Evolutionary conservation across 768 basidiomycete genomes (phyloP), one percentile per base, ranked within the genome.

Genomic region (Tylopilus plumbeoviolaceoides): DNA sequence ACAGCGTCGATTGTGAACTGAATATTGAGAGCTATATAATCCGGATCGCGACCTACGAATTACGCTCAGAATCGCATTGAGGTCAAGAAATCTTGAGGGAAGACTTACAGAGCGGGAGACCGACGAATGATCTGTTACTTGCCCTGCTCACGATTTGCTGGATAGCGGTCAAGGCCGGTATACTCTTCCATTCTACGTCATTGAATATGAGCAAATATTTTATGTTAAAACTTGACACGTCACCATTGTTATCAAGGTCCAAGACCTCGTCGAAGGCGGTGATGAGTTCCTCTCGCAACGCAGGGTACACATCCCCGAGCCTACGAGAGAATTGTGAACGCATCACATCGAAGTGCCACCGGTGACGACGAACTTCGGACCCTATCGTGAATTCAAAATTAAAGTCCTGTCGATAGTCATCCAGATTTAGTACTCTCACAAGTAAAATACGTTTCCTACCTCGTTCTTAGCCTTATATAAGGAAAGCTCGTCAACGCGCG

Each of bases 121-220:
- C 80, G 9, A 81, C 73, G 52, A 82, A 77, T 10, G 74, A 44
- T 9, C 81, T 72, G 58, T 77, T 79, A 47, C 66, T 75, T 2
- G 70, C 60, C 25, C 76, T 69, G 28, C 70, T 68, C 4, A 80
- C 60, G n/a, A 81, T 60, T 25, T 67, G 56, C 52, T 62, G 63
- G 4, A 71, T 57, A 0, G 55, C 53, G 6, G 64, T 57, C 8
- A 69, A 40, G 0, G 55, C 67, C 0, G 63, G 57, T 11, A 6
- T 51, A 49, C 17, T 57, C 21, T 35, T 47, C 45, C 33, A 81
- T 23, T 75, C 76, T 78, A 21, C 3, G 7, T 39, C n/a, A 18
- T 18, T 10, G n/a, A 10, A 39, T 39, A 8, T 18, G 9, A 39
- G n/a, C 18, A 15, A 36, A 15, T 36, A 5, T 36, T 8, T 14